These are phyloP conservation scores for Vitis hybrid DNA, from an alignment of 177 flowering plant genomes.

Conservation along the genomic window DNA sequence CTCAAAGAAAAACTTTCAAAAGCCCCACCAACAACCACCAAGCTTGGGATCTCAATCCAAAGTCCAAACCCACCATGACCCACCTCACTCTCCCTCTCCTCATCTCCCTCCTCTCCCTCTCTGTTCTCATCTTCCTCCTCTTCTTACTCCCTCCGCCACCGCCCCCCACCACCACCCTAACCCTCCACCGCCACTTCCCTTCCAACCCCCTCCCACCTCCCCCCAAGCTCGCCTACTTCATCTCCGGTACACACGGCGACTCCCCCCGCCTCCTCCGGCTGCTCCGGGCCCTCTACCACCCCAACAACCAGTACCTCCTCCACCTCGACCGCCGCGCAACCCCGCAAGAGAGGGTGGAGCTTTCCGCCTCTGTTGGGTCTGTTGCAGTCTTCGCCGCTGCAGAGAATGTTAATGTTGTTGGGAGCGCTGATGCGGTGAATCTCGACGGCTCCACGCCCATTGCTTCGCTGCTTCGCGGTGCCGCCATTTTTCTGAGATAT, in stretches of 20 bases:
- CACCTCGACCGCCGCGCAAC: constrained; percentile 23
- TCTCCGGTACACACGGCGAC: constrained; percentile 23
- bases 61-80: not conserved
- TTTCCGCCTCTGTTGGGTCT: constrained; percentile 7
- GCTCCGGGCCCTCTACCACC: constrained; percentile 27
- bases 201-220: constrained; percentile 14
- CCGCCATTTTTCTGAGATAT: constrained; percentile 20
- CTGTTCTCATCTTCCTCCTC: not conserved
- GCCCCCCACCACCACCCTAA: not conserved
- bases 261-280: constrained; percentile 24
- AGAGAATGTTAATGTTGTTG: constrained; percentile 22
- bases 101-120: not conserved
- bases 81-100: not conserved
- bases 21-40: not conserved
- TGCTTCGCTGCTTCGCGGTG: constrained; percentile 23
- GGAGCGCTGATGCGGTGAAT: constrained; percentile 19
- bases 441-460: constrained; percentile 22
- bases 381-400: constrained; percentile 14
- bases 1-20: not conserved
- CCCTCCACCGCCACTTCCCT: not conserved
- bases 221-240: constrained; percentile 30
- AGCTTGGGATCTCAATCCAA: no score
- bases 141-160: not conserved
- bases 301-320: constrained; percentile 28
- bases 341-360: constrained; percentile 5